phyloP scores from a whole-genome alignment of 2,329 filamentous ascomycete genomes.

The Calonectria pseudoturangicola region DNA sequence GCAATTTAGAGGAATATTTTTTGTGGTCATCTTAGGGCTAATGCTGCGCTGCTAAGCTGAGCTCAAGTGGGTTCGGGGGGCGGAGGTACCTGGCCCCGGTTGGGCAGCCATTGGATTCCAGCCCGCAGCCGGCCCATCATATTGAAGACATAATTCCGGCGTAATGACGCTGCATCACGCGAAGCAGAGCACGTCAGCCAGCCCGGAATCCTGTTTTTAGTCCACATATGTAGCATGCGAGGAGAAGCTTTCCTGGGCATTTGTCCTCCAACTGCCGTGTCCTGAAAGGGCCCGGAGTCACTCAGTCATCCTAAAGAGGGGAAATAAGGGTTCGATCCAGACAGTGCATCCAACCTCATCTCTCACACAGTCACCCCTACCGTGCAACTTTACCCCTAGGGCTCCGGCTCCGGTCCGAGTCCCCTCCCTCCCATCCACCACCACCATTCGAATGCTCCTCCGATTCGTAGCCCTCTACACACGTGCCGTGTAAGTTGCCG shows the following conservation, averaged over 20 bases:
- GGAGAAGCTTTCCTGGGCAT: neutral
- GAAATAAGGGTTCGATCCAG: constrained; percentile 9
- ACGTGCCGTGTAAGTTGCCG: constrained; percentile 26
- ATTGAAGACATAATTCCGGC: neutral
- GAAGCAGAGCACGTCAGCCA: neutral
- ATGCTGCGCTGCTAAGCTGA: constrained; percentile 12
- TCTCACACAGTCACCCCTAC: constrained; percentile 3
- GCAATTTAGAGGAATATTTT: constrained; percentile 46
- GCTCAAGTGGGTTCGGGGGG: constrained; percentile 29
- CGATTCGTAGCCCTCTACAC: constrained; percentile 10
- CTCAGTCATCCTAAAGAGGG: neutral
- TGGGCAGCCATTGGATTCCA: constrained; percentile 24
- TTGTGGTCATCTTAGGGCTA: constrained; percentile 47
- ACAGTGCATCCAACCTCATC: constrained; percentile 17
- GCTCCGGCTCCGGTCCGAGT: constrained; percentile 26
- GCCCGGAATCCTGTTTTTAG: neutral
- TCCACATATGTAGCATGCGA: neutral
- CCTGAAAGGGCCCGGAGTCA: neutral
- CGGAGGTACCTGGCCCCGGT: constrained; percentile 15
- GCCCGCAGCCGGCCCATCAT: constrained; percentile 10
- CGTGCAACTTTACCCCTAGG: constrained; percentile 33
- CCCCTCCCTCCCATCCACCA: neutral
- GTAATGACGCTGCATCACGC: constrained; percentile 19
- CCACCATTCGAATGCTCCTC: neutral
- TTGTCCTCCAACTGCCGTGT: neutral